Conservation (phyloP, 306 rosid species). For the Amphicarpaea edgeworthii region DNA sequence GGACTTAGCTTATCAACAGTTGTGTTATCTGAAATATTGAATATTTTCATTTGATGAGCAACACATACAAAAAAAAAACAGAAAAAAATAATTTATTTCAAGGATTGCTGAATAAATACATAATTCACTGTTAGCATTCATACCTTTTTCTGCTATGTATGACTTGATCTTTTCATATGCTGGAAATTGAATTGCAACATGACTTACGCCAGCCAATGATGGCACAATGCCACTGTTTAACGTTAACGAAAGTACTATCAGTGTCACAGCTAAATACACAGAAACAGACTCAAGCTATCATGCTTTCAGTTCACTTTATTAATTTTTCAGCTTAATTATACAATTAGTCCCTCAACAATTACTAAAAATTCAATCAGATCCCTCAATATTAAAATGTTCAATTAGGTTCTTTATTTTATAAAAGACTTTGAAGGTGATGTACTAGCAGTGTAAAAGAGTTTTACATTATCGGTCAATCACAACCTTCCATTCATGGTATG, state of each 20-base stretch:
- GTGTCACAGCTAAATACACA: conserved; percentile 25
- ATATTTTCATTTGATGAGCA: conserved; percentile 40
- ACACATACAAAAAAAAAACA: background rate
- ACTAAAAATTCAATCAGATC: too few relatives aligned
- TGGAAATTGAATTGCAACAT: conserved; percentile 96
- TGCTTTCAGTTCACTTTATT: conserved; percentile 7
- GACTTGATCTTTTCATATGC: conserved; percentile 84
- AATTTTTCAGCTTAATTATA: too few relatives aligned
- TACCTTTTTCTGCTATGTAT: conserved; percentile 79
- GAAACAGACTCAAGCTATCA: conserved; percentile 7
- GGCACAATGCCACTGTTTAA: conserved; percentile 89
- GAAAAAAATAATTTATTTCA: background rate
- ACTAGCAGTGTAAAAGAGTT: too few relatives aligned
- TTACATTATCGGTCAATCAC: too few relatives aligned
- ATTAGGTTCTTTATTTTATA: too few relatives aligned
- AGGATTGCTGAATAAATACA: conserved; percentile 28
- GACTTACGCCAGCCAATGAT: conserved; percentile 92
- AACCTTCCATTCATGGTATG: too few relatives aligned
- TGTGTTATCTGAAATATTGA: conserved; percentile 69
- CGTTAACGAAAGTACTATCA: conserved; percentile 44
- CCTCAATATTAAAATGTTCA: too few relatives aligned
- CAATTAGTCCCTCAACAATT: too few relatives aligned
- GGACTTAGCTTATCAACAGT: conserved; percentile 76
- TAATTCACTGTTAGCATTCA: conserved; percentile 10
- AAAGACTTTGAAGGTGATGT: too few relatives aligned